phyloP scores from a whole-genome alignment of 345 rosid genomes.

The Camelina hispida region DNA sequence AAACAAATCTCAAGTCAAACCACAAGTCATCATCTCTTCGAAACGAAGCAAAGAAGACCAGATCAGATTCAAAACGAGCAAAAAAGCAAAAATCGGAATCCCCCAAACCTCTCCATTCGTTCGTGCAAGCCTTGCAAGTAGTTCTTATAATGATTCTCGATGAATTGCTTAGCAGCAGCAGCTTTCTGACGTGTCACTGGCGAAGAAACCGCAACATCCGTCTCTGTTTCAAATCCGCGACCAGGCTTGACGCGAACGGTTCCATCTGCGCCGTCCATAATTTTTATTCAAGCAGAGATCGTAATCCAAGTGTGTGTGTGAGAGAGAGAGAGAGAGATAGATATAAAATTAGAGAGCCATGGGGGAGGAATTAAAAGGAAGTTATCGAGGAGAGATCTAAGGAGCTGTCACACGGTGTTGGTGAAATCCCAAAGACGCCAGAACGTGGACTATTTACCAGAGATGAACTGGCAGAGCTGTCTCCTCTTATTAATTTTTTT shows the following conservation, averaged over 20 bases:
- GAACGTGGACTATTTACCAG: constrained; percentile 43
- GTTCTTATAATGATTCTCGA: constrained; percentile 96
- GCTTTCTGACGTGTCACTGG: constrained; percentile 97
- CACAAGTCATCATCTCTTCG: constrained; percentile 26
- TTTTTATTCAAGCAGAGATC: constrained; percentile 30
- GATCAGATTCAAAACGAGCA: not conserved
- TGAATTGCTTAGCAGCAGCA: constrained; percentile 96
- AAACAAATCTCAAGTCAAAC: constrained; percentile 28
- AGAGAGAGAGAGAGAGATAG: not conserved
- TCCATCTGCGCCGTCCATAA: constrained; percentile 87
- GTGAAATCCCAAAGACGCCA: constrained; percentile 33
- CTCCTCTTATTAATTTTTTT: constrained; percentile 28
- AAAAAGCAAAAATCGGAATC: not conserved
- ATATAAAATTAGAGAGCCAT: constrained; percentile 29
- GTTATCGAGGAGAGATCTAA: constrained; percentile 36
- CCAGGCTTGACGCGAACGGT: constrained; percentile 75
- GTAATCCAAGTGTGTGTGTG: not conserved
- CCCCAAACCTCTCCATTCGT: constrained; percentile 83
- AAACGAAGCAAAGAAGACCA: not conserved
- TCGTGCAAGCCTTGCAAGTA: constrained; percentile 92
- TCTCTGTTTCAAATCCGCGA: constrained; percentile 63
- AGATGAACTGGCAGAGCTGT: constrained; percentile 43
- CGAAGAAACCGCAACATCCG: constrained; percentile 82
- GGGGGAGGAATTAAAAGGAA: constrained; percentile 7
- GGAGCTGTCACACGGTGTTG: constrained; percentile 31